phyloP scores from a whole-genome alignment of 2,329 filamentous ascomycete genomes.

The Fusarium algeriense region DNA sequence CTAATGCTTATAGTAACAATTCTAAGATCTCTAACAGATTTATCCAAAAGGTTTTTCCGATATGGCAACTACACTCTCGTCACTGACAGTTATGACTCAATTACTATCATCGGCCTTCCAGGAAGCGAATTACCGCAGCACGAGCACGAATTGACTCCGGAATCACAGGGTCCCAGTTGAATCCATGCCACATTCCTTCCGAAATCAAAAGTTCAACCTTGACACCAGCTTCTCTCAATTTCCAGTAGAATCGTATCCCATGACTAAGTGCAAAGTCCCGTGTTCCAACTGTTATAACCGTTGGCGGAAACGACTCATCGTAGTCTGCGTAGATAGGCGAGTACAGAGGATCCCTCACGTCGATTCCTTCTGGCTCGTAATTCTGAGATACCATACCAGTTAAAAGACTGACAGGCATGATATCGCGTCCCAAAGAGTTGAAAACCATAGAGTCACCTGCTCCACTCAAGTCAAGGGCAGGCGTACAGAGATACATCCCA shows the following conservation, averaged over 20 bases:
- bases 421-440: background rate
- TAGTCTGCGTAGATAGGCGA: background rate
- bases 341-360: background rate
- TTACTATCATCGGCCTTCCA: rapidly evolving
- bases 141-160: background rate
- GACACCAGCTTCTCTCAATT: background rate
- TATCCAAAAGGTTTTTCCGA: too few relatives aligned
- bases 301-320: background rate
- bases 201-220: background rate
- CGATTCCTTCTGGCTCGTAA: background rate
- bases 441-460: background rate
- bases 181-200: slow-evolving; percentile 1
- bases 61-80: too few relatives aligned
- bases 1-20: too few relatives aligned
- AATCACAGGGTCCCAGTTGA: background rate
- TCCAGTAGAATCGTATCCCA: background rate
- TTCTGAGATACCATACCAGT: background rate
- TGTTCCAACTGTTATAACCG: background rate
- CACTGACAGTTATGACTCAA: rapidly evolving
- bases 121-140: background rate
- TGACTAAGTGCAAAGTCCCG: background rate
- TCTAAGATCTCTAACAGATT: too few relatives aligned
- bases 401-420: background rate
- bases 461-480: background rate
- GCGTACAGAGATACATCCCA: background rate